Evolutionary conservation across 2,329 filamentous ascomycete species (phyloP).

Genomic region (Fusarium fujikuroi): DNA sequence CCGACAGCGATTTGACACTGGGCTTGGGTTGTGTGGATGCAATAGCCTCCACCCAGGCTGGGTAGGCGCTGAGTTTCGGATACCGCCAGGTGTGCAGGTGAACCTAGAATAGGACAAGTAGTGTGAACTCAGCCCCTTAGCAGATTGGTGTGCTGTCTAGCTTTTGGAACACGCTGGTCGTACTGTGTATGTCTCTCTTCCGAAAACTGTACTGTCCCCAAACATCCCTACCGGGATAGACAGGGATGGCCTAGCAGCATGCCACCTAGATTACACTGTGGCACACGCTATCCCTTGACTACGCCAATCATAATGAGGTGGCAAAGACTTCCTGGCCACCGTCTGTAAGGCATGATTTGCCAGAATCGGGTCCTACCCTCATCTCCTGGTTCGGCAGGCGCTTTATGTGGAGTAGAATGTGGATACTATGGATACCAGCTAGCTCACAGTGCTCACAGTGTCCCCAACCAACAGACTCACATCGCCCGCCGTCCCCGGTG

Average conservation of each 20-base stretch:
- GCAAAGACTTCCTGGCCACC: conserved; percentile 44
- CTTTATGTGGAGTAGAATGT: conserved; percentile 23
- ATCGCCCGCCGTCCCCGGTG: conserved; percentile 44
- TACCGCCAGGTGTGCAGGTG: conserved; percentile 26
- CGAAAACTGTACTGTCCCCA: conserved; percentile 38
- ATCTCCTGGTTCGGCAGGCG: conserved; percentile 40
- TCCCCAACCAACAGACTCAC: conserved; percentile 49
- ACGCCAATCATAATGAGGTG: conserved; percentile 49
- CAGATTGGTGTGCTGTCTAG: conserved; percentile 33
- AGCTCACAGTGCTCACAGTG: conserved; percentile 35
- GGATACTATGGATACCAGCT: conserved; percentile 21
- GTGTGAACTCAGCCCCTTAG: conserved; percentile 31
- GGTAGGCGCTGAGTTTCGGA: conserved; percentile 38
- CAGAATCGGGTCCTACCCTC: conserved; percentile 37
- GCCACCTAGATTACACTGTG: conserved; percentile 47
- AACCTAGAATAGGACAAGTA: conserved; percentile 33
- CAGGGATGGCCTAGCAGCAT: conserved; percentile 39
- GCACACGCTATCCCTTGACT: conserved; percentile 37
- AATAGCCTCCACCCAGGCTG: conserved; percentile 18
- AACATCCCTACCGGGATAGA: conserved; percentile 29
- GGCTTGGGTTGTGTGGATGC: conserved; percentile 25
- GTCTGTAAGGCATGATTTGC: conserved; percentile 46
- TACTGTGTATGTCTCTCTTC: conserved; percentile 31
- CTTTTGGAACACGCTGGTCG: conserved; percentile 22
- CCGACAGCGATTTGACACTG: conserved; percentile 37